A percentile compares a stretch with the other conserved stretches of the same genome.
Conservation (phyloP, 2,329 filamentous ascomycete genomes). For the Colletotrichum viniferum region DNA sequence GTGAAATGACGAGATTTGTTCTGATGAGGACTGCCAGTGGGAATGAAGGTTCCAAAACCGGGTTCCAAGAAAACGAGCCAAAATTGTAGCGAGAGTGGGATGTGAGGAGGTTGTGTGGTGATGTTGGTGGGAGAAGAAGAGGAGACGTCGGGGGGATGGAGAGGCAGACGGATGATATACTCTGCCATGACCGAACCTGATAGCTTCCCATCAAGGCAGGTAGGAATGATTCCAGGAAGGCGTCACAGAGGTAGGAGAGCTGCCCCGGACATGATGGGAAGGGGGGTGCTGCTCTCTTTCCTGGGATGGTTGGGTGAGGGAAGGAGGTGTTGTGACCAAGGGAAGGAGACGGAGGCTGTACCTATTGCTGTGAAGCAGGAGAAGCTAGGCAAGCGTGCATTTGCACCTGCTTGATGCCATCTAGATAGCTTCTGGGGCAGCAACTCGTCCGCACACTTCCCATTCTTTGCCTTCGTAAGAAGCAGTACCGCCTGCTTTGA, state of each 20-base stretch:
- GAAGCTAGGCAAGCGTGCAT: not conserved
- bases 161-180: not conserved
- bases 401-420: not conserved
- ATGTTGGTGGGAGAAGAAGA: not conserved
- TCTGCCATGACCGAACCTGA: not conserved
- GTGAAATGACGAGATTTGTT: constrained; percentile 1
- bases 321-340: not conserved
- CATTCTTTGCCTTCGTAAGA: not conserved
- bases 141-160: not conserved
- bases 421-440: not conserved
- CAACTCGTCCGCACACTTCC: not conserved
- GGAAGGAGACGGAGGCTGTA: not conserved
- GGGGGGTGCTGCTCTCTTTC: not conserved
- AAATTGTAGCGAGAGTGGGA: constrained; percentile 18
- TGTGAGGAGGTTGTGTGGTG: not conserved
- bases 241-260: accelerated
- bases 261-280: not conserved
- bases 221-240: not conserved
- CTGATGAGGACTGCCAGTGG: not conserved
- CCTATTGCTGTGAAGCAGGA: not conserved
- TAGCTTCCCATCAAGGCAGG: not conserved
- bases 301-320: not conserved
- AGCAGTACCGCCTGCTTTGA: not conserved
- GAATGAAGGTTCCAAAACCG: constrained; percentile 18
- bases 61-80: constrained; percentile 20